These are phyloP conservation scores for Boletus tylopilopsis DNA, from an alignment of 768 basidiomycete genomes.

Conservation along the genomic window DNA sequence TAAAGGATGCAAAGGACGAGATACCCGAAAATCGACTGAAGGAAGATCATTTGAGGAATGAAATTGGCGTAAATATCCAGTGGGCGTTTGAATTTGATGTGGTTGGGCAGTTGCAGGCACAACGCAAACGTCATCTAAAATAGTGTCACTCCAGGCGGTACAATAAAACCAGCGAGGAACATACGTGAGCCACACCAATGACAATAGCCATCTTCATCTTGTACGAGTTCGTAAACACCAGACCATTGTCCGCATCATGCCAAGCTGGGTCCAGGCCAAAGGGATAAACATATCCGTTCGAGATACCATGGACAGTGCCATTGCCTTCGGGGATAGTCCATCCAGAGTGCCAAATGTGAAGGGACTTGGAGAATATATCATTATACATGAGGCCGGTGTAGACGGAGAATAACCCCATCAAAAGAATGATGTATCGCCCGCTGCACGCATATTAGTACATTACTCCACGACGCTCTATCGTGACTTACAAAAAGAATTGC, in stretches of 20 bases:
- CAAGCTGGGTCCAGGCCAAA: constrained; percentile 95
- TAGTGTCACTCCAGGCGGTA: constrained; percentile 8
- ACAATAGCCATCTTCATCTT: constrained; percentile 99
- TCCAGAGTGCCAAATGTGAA: constrained; percentile 83
- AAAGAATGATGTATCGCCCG: constrained; percentile 95
- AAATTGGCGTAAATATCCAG: constrained; percentile 92
- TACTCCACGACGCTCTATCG: constrained; percentile 1
- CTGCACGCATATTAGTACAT: constrained; percentile 40
- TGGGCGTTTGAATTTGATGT: constrained; percentile 85
- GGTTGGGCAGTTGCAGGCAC: constrained; percentile 94
- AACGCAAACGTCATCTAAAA: constrained; percentile 96
- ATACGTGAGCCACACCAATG: constrained; percentile 91
- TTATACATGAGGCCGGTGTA: constrained; percentile 99
- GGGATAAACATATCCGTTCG: constrained; percentile 75
- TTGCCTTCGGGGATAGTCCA: constrained; percentile 67
- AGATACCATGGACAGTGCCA: constrained; percentile 44
- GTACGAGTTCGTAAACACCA: constrained; percentile 97
- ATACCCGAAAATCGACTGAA: constrained; percentile 98
- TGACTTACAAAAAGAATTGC: constrained; percentile 88
- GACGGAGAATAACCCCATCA: constrained; percentile 97
- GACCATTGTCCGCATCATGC: constrained; percentile 88
- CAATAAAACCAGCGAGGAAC: constrained; percentile 28
- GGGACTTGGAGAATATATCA: constrained; percentile 94
- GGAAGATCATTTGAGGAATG: constrained; percentile 94
- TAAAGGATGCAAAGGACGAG: constrained; percentile 90